Conservation (phyloP, 164 flowering plant genomes). For the Macadamia tetraphylla region DNA sequence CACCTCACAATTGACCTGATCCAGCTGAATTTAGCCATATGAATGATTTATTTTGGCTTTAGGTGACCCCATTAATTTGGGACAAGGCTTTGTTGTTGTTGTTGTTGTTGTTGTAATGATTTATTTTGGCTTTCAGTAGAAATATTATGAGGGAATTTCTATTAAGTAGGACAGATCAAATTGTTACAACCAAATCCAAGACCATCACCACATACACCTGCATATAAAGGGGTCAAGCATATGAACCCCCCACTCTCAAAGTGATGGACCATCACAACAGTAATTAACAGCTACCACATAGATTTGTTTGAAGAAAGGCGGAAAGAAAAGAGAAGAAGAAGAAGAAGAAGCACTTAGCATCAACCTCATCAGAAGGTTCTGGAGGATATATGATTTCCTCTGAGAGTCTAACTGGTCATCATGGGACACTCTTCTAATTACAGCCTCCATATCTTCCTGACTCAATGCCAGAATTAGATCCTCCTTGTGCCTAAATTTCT, state of each 20-base stretch:
- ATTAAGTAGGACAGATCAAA: too few relatives aligned
- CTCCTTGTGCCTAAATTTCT: slow-evolving; percentile 22
- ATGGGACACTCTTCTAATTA: slow-evolving; percentile 50
- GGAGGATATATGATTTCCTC: slow-evolving; percentile 53
- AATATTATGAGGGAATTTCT: too few relatives aligned
- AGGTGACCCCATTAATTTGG: too few relatives aligned
- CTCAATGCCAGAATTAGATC: slow-evolving; percentile 37
- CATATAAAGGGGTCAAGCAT: background rate
- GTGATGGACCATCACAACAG: background rate
- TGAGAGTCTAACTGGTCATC: slow-evolving; percentile 56
- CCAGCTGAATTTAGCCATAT: too few relatives aligned
- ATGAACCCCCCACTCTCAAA: background rate
- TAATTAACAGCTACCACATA: background rate
- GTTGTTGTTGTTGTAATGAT: too few relatives aligned
- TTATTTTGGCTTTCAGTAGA: too few relatives aligned
- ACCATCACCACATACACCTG: background rate
- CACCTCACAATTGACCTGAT: too few relatives aligned
- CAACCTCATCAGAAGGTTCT: slow-evolving; percentile 70
- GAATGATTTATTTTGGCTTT: too few relatives aligned
- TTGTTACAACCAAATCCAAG: too few relatives aligned
- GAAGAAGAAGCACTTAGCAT: background rate
- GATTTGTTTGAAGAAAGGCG: too few relatives aligned
- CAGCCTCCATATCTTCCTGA: slow-evolving; percentile 65
- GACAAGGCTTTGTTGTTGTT: too few relatives aligned
- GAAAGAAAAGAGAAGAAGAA: background rate